Base-by-base conservation (phyloP, 768 basidiomycete genomes). In the Leccinum arenicola region DNA sequence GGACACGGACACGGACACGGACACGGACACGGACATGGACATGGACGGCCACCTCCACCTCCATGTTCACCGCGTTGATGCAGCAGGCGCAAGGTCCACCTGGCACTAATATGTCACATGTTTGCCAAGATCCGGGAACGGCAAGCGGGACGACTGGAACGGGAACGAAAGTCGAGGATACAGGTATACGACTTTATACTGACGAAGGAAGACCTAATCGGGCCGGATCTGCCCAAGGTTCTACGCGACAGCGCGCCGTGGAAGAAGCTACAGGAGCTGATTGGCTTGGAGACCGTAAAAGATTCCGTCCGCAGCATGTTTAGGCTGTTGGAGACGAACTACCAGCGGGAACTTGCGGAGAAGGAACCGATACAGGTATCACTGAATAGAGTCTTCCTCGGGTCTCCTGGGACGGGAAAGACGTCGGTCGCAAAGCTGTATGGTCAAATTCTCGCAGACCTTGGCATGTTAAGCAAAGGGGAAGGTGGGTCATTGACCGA, bases 31-130 rank as follows among this genome's bases (percentile, higher is more conserved):
- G 60, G 65, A 65, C 56, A 75, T 66, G 60, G 65, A 65, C 56
- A 75, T 66, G 58, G 64, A 63, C 52, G 75, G 71, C 69, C 74
- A 71, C 49, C 68, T 23, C 23, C 23, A 23, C 23, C 23, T 23
- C 23, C 23, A 23, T 23, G 23, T 23, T 23, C 23, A 23, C 23
- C 23, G 23, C 23, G 23, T 23, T 23, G 23, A 23, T 23, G 23
- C 23, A 23, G 23, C 23, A 23, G 23, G 23, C 23, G 23, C 23
- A 23, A 23, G 23, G 23, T 23, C 3, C 23, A 23, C 23, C 23
- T 23, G 23, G 23, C 23, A 23, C 23, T 23, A 23, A 23, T 23
- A 23, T 23, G 23, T 23, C 23, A 47, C 9, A 47, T 47, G 45
- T 47, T 47, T 12, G 9, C 45, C 45, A 47, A 21, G 45, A 47